A percentile compares a stretch with the other conserved stretches of the same genome.
phyloP scores from a whole-genome alignment of 2,329 filamentous ascomycete species.

The Dryadomyces quercus-mongolicae region DNA sequence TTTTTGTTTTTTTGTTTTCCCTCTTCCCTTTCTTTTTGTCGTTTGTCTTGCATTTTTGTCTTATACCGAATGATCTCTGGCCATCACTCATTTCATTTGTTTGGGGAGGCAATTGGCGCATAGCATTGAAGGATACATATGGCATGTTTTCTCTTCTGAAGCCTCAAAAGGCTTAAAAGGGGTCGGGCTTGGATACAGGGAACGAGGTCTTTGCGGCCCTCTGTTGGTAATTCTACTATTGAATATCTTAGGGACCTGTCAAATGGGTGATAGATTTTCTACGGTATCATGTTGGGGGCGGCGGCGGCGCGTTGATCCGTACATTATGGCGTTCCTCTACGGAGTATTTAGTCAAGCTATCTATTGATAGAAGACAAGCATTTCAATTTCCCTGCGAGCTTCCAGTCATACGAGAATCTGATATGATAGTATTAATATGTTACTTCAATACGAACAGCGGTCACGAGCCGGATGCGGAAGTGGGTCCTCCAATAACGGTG shows the following conservation, averaged over 20 bases:
- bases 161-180: background rate
- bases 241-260: background rate
- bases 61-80: background rate
- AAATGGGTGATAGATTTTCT: slow-evolving; percentile 1
- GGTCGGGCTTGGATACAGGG: background rate
- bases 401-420: no score
- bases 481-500: background rate
- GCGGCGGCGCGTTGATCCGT: background rate
- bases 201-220: background rate
- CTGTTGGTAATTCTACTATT: background rate
- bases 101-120: slow-evolving; percentile 7
- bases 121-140: slow-evolving; percentile 10
- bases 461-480: background rate
- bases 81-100: slow-evolving; percentile 4
- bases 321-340: background rate
- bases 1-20: background rate
- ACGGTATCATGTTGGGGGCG: background rate
- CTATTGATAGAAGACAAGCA: background rate
- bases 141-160: background rate
- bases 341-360: background rate
- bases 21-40: background rate
- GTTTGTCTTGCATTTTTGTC: background rate
- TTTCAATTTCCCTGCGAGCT: no score
- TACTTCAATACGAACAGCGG: background rate
- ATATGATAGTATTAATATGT: no score